These are phyloP conservation scores for Colletotrichum sp. DNA, from an alignment of 2,329 filamentous ascomycete species.

Conservation along the genomic window DNA sequence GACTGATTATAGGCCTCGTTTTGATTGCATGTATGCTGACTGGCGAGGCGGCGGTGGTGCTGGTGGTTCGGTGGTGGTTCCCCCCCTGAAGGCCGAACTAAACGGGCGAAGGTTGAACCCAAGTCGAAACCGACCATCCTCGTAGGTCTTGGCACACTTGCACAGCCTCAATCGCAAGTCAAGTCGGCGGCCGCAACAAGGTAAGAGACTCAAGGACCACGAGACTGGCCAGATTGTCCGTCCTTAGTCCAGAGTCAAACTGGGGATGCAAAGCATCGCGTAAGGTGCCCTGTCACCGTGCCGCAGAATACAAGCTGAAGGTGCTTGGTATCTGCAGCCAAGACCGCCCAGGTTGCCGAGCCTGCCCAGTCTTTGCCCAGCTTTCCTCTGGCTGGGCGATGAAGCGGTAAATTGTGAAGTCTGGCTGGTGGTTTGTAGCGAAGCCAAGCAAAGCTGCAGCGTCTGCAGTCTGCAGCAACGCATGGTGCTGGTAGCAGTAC, in stretches of 20 bases:
- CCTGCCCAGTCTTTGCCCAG: conserved; percentile 4
- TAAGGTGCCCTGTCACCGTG: background rate
- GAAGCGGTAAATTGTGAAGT: conserved; percentile 14
- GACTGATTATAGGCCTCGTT: conserved; percentile 7
- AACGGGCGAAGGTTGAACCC: conserved; percentile 8
- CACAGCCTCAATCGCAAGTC: conserved; percentile 18
- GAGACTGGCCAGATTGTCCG: background rate
- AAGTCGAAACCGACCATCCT: conserved; percentile 17
- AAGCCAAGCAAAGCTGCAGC: conserved; percentile 1
- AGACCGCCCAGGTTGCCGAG: conserved; percentile 13
- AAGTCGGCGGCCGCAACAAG: conserved; percentile 10
- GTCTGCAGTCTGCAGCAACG: background rate
- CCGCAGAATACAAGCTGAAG: background rate
- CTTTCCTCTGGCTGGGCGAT: conserved; percentile 3
- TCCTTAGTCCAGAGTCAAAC: background rate
- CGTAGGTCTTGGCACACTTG: conserved; percentile 14
- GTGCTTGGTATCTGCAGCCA: conserved; percentile 21
- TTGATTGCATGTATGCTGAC: conserved; percentile 7
- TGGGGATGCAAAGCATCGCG: background rate
- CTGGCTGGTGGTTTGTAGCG: background rate
- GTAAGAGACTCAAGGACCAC: background rate
- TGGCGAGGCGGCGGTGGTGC: background rate
- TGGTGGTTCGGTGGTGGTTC: background rate
- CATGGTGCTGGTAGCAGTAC: background rate
- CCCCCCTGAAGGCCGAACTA: background rate